phyloP scores from a whole-genome alignment of 306 rosid species.

The Vicia sativa region DNA sequence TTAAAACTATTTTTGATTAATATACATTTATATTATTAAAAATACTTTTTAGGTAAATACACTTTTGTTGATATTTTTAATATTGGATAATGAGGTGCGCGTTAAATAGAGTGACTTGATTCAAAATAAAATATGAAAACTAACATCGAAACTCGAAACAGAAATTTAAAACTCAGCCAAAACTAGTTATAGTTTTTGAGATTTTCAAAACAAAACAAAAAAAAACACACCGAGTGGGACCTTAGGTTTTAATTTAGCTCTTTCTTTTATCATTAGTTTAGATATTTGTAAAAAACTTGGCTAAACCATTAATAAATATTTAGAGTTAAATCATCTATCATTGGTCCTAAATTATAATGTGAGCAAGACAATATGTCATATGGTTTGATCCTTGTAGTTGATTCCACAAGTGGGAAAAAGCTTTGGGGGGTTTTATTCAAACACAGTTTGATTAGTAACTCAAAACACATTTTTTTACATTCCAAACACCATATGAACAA shows the following conservation, averaged over 20 bases:
- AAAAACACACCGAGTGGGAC: too few species aligned
- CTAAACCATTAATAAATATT: not conserved
- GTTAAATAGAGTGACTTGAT: too few species aligned
- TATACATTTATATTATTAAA: too few species aligned
- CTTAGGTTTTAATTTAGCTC: slow-evolving; percentile 18
- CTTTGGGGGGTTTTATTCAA: not conserved
- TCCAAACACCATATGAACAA: slow-evolving; percentile 5
- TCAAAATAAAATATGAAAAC: too few species aligned
- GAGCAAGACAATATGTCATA: slow-evolving; percentile 4
- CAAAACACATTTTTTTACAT: not conserved
- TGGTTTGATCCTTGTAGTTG: not conserved
- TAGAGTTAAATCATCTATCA: not conserved
- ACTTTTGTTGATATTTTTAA: too few species aligned
- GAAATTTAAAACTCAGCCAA: too few species aligned
- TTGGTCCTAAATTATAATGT: not conserved
- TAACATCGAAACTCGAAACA: too few species aligned
- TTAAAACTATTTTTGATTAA: too few species aligned
- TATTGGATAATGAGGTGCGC: too few species aligned
- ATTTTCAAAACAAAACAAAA: too few species aligned
- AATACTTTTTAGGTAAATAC: too few species aligned
- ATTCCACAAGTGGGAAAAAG: not conserved
- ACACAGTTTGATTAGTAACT: not conserved
- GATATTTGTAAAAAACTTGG: slow-evolving; percentile 2
- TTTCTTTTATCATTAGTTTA: slow-evolving; percentile 18
- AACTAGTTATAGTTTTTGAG: too few species aligned